Conservation (phyloP, 2,329 filamentous ascomycete species). For the Fusarium lyarnte region DNA sequence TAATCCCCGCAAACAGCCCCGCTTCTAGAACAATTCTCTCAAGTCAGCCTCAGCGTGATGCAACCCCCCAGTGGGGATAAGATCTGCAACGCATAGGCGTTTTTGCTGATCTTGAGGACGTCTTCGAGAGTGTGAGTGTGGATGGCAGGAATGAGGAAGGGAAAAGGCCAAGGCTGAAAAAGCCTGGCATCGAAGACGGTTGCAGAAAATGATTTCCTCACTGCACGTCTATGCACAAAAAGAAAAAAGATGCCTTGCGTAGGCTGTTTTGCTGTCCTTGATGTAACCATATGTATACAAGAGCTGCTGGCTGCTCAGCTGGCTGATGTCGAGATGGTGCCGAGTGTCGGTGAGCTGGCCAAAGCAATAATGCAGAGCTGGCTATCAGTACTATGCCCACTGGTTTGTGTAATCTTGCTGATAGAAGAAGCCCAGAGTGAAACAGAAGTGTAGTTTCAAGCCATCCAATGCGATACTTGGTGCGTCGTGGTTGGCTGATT, state of each 20-base stretch:
- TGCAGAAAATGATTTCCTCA: background rate
- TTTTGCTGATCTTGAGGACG: constrained; percentile 19
- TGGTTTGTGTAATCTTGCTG: background rate
- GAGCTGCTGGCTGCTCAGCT: constrained; percentile 16
- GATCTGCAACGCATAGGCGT: constrained; percentile 37
- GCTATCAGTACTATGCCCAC: background rate
- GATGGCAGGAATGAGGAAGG: constrained; percentile 16
- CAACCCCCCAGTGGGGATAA: constrained; percentile 12
- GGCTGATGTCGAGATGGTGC: background rate
- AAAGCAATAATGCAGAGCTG: background rate
- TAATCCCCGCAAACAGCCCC: constrained; percentile 32
- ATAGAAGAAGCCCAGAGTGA: constrained; percentile 1
- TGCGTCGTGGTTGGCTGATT: constrained; percentile 21
- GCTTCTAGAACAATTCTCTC: constrained; percentile 49
- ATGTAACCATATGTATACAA: constrained; percentile 19
- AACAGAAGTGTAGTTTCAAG: constrained; percentile 15
- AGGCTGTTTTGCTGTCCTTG: background rate
- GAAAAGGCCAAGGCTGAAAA: constrained; percentile 19
- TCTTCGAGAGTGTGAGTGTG: constrained; percentile 4
- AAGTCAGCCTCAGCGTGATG: constrained; percentile 40
- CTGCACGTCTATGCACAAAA: background rate
- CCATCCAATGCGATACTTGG: constrained; percentile 11
- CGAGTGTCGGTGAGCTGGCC: constrained; percentile 8
- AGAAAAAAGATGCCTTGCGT: constrained; percentile 17
- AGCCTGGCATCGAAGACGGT: background rate